phyloP scores from a whole-genome alignment of 176 grass and related monocot genomes.

The Canna indica region DNA sequence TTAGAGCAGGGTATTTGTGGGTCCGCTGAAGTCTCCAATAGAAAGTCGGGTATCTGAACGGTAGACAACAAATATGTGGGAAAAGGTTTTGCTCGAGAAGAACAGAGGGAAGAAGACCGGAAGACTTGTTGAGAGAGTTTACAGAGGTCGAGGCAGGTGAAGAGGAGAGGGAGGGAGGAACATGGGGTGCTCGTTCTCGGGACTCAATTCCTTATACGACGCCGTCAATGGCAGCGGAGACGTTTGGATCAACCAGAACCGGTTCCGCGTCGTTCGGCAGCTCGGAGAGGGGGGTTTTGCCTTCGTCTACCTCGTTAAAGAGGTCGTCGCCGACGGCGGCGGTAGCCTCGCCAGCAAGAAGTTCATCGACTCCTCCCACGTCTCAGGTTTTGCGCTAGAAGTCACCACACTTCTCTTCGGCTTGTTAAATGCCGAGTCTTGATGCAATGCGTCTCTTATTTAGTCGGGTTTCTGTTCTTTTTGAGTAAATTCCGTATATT shows the following conservation, averaged over 20 bases:
- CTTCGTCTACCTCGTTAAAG: conserved; percentile 89
- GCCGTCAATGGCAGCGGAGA: conserved; percentile 62
- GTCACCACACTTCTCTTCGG: no score
- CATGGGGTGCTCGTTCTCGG: conserved; percentile 93
- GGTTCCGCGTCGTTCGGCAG: conserved; percentile 73
- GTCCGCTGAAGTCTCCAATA: no score
- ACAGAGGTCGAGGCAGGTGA: not conserved
- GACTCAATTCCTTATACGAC: conserved; percentile 72
- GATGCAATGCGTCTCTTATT: not conserved
- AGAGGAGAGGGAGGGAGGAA: not conserved
- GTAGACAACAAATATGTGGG: no score
- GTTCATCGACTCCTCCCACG: conserved; percentile 30
- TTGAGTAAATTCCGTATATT: not conserved
- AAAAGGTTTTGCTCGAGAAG: no score
- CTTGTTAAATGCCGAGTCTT: not conserved
- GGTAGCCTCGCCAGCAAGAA: not conserved
- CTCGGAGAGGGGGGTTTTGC: conserved; percentile 94
- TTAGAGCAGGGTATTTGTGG: no score
- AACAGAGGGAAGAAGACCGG: no score
- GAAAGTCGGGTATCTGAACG: no score
- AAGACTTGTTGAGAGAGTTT: no score
- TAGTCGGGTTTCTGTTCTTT: no score
- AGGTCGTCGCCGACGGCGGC: conserved; percentile 35
- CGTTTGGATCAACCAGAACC: conserved; percentile 94
- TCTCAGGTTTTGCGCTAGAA: conserved; percentile 42